Evolutionary conservation across 169 alveolate genomes (phyloP).

Genomic region (Plasmodium chabaudi): DNA sequence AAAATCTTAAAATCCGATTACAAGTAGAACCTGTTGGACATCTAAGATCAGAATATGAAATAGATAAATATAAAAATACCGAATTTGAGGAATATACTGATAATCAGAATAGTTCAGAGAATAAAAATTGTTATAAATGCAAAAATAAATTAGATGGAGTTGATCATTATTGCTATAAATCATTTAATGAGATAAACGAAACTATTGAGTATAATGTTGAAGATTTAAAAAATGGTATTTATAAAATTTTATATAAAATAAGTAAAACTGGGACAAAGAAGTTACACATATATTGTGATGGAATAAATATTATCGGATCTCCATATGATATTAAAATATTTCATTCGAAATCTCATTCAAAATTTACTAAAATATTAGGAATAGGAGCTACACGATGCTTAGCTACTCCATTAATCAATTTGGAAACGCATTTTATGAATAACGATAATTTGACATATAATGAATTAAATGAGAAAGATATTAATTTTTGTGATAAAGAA

Average conservation of each 20-base stretch:
- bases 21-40: slow-evolving; percentile 54
- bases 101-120: not conserved
- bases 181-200: slow-evolving; percentile 44
- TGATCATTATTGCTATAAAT: slow-evolving; percentile 13
- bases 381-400: slow-evolving; percentile 69
- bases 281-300: slow-evolving; percentile 64
- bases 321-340: slow-evolving; percentile 49
- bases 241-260: slow-evolving; percentile 43
- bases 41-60: slow-evolving; percentile 28
- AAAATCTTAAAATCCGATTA: slow-evolving; percentile 43
- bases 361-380: slow-evolving; percentile 47
- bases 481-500: too few species aligned
- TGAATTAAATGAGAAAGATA: not conserved
- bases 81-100: not conserved
- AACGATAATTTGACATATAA: not conserved
- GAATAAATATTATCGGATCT: slow-evolving; percentile 63
- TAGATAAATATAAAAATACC: not conserved
- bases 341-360: slow-evolving; percentile 22
- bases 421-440: slow-evolving; percentile 2
- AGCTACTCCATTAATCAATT: slow-evolving; percentile 47
- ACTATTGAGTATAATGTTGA: slow-evolving; percentile 40
- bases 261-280: slow-evolving; percentile 28
- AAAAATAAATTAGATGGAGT: slow-evolving; percentile 3
- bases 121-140: slow-evolving; percentile 6
- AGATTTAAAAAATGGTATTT: slow-evolving; percentile 65